A percentile compares a stretch with the other conserved stretches of the same genome.
These are phyloP conservation scores for Alternaria incomplexa DNA, from an alignment of 2,329 filamentous ascomycete species.

Conservation along the genomic window DNA sequence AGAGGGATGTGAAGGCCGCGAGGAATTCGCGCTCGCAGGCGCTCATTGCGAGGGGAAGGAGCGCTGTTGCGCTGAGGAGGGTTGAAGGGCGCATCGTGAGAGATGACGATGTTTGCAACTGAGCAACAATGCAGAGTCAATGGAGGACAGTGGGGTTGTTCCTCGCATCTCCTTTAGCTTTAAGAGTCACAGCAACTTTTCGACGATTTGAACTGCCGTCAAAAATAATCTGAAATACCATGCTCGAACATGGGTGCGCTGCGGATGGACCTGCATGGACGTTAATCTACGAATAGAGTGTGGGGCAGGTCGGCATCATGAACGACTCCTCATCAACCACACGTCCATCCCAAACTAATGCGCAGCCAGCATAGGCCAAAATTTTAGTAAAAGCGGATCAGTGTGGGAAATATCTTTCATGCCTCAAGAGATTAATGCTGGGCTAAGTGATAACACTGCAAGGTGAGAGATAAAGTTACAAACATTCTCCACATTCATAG, in stretches of 20 bases:
- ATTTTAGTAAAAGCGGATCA: neutral
- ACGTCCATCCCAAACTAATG: neutral
- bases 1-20: conserved; percentile 20
- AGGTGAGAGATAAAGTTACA: neutral
- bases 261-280: neutral
- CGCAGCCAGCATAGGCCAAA: neutral
- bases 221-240: neutral
- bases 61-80: neutral
- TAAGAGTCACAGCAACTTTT: neutral
- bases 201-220: neutral
- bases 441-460: neutral
- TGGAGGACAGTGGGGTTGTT: fast-evolving
- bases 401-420: neutral
- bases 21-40: conserved; percentile 12
- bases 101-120: neutral
- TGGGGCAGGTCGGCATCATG: conserved; percentile 1
- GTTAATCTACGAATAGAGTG: conserved; percentile 8
- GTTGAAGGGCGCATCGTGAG: neutral
- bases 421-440: neutral
- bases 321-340: neutral
- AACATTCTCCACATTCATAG: neutral
- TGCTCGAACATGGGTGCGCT: neutral
- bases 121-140: neutral
- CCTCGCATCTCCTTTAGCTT: neutral
- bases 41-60: neutral